Evolutionary conservation across 345 rosid species (phyloP), one percentile per base, ranked within the genome.

Genomic region (Aegle marmelos): DNA sequence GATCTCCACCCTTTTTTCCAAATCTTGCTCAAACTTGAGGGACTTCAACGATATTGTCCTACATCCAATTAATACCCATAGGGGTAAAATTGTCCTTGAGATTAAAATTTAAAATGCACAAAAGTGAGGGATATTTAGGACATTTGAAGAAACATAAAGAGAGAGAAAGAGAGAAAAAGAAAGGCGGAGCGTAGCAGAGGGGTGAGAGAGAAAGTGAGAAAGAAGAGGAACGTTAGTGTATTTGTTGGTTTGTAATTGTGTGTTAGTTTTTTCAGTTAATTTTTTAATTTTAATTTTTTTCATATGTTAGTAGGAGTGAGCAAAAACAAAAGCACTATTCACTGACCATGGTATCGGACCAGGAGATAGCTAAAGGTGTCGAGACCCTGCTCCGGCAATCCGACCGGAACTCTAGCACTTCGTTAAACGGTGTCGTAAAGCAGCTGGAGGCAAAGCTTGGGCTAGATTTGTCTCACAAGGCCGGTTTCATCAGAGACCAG

Each of bases 361-460:
- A 90, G 85, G 97, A 95, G 67, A 86, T 93, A 88, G 97, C 95
- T 33, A 88, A 83, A 82, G 92, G 91, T 39, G 86, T 94, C 36
- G 97, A 94, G 92, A 87, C 83, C 39, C 83, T 94, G 84, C 93
- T 94, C 80, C 89, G 97, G 64, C 95, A 91, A 70, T 84, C 92
- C 2, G 93, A 86, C 84, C 97, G 91, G 0, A 89, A 73, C 88
- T 45, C 89, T 68, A 80, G 90, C 73, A 89, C 94, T 69, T 84
- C 99, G 25, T 66, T 93, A 39, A 88, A 75, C 92, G 92, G 86
- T 73, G 91, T 95, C 81, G 94, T 95, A 27, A 92, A 87, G 66
- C 96, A 91, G 88, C 90, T 95, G 37, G 93, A 95, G 69, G 91
- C 96, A 53, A 88, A 91, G 79, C 83, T 95, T 82, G 98, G 99